Conservation (phyloP, 306 rosid genomes). For the Lupinus albus region DNA sequence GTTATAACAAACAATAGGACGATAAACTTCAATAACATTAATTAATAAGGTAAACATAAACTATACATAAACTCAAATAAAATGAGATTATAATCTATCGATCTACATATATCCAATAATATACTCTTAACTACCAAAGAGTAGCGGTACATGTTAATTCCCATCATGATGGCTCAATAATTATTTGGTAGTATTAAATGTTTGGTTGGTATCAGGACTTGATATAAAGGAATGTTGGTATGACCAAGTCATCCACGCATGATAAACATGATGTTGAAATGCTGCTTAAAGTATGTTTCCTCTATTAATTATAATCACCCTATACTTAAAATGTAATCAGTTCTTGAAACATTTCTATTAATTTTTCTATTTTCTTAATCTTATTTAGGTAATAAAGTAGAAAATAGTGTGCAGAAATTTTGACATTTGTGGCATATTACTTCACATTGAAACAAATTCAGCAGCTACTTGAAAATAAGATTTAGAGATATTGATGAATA, state of each 20-base stretch:
- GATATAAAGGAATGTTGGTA: slow-evolving; percentile 31
- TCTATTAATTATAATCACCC: slow-evolving; percentile 19
- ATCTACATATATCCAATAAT: too few relatives aligned
- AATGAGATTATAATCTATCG: too few relatives aligned
- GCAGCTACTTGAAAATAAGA: slow-evolving; percentile 8
- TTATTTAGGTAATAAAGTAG: slow-evolving; percentile 20
- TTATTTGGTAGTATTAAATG: slow-evolving; percentile 6
- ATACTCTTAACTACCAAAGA: too few relatives aligned
- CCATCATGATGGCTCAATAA: slow-evolving; percentile 15
- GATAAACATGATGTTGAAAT: slow-evolving; percentile 44
- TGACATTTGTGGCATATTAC: slow-evolving; percentile 37
- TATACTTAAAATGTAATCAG: slow-evolving; percentile 1
- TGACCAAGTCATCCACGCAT: slow-evolving; percentile 37
- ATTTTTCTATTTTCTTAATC: slow-evolving; percentile 32
- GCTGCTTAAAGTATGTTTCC: not conserved
- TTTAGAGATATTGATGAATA: not conserved
- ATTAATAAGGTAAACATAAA: too few relatives aligned
- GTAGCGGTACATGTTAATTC: not conserved
- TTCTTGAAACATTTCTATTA: slow-evolving; percentile 27
- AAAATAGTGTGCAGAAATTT: slow-evolving; percentile 25
- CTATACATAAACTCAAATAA: too few relatives aligned
- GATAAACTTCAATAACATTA: too few relatives aligned
- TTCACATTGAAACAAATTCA: not conserved
- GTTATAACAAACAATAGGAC: too few relatives aligned
- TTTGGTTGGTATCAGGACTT: not conserved